Evolutionary conservation across 345 rosid genomes (phyloP).

Genomic region (Viola odorata): DNA sequence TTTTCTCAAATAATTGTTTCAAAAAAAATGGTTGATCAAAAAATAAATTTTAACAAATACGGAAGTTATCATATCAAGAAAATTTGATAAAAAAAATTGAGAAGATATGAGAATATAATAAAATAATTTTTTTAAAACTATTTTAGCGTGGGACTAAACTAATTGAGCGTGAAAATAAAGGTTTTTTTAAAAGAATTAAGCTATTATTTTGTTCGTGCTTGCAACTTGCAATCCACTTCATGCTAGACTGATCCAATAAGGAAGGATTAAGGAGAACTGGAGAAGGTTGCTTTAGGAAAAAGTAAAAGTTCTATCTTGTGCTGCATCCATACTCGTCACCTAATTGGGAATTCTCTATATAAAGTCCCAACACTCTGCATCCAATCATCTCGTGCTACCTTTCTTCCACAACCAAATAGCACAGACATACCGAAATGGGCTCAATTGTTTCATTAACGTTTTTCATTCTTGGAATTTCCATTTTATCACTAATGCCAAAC

Average conservation of each 20-base stretch:
- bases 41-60: too few species aligned
- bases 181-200: neutral
- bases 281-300: neutral
- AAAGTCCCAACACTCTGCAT: neutral
- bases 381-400: neutral
- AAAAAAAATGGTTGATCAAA: too few species aligned
- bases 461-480: slow-evolving; percentile 14
- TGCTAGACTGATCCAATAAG: neutral
- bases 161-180: neutral
- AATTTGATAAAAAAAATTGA: too few species aligned
- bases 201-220: neutral
- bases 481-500: slow-evolving; percentile 18
- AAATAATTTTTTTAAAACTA: too few species aligned
- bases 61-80: too few species aligned
- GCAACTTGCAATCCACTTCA: neutral
- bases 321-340: neutral
- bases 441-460: slow-evolving; percentile 9
- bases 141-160: neutral
- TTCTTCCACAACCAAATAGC: neutral
- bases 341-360: slow-evolving; percentile 3
- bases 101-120: too few species aligned
- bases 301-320: neutral
- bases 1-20: too few species aligned
- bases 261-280: neutral
- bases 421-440: slow-evolving; percentile 16